Conservation (phyloP, 805 yeast genomes). For the Candida tibetensis region DNA sequence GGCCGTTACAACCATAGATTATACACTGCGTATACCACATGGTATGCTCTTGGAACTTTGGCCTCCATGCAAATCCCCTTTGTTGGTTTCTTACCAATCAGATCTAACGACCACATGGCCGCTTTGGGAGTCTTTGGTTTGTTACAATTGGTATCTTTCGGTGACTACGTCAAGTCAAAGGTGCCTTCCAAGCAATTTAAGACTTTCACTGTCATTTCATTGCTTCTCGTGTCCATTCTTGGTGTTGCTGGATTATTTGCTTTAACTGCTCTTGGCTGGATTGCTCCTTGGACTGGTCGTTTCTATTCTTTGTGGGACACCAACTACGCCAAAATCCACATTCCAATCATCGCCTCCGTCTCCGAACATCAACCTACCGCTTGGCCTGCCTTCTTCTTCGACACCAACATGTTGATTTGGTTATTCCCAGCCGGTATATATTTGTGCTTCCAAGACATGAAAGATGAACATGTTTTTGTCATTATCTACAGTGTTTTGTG, state of each 20-base stretch:
- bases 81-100: constrained; percentile 94
- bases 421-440: constrained; percentile 97
- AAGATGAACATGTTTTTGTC: constrained; percentile 89
- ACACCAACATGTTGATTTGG: constrained; percentile 91
- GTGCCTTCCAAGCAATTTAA: constrained; percentile 73
- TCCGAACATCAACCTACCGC: constrained; percentile 99
- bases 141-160: constrained; percentile 84
- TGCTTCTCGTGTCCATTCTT: constrained; percentile 50
- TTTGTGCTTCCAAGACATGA: constrained; percentile 81
- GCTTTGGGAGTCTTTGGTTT: constrained; percentile 96
- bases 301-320: constrained; percentile 99
- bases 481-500: constrained; percentile 90
- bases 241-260: constrained; percentile 73
- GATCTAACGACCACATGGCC: constrained; percentile 98
- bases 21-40: constrained; percentile 89
- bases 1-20: constrained; percentile 84
- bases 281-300: constrained; percentile 99
- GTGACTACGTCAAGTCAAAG: constrained; percentile 72
- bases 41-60: constrained; percentile 97
- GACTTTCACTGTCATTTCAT: constrained; percentile 60
- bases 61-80: constrained; percentile 99
- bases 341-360: constrained; percentile 97
- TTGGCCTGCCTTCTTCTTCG: constrained; percentile 98
- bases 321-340: constrained; percentile 93
- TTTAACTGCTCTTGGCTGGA: constrained; percentile 85